Evolutionary conservation across 108 stramenopile species (phyloP).

Genomic region (Schizochytrium sp.): DNA sequence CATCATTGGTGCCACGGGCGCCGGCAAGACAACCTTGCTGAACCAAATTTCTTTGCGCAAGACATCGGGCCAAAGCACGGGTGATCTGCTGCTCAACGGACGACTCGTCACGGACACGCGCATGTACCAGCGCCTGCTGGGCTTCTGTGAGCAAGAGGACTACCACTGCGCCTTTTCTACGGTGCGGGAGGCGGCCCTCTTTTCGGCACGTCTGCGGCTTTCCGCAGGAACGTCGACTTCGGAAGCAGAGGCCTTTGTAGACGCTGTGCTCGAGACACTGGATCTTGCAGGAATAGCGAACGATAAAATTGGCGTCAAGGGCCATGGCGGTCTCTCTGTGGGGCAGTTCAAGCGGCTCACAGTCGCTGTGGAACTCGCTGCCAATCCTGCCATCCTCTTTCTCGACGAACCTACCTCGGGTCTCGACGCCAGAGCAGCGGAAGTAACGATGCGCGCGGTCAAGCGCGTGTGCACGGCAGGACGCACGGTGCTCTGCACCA

Average conservation of each 20-base stretch:
- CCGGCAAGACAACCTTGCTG: conserved; percentile 59
- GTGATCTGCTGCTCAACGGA: conserved; percentile 44
- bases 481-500: conserved; percentile 65
- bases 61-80: conserved; percentile 58
- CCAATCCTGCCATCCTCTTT: conserved; percentile 58
- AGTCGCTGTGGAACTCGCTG: conserved; percentile 65
- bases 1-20: conserved; percentile 42
- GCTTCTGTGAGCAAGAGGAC: conserved; percentile 82
- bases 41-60: conserved; percentile 70
- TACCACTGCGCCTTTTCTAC: conserved; percentile 67
- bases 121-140: conserved; percentile 29
- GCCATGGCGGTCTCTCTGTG: conserved; percentile 56
- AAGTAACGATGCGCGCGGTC: conserved; percentile 51
- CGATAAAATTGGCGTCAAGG: conserved; percentile 54
- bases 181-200: conserved; percentile 69
- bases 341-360: conserved; percentile 57
- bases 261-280: conserved; percentile 63
- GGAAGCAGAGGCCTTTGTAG: conserved; percentile 52
- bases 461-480: conserved; percentile 40
- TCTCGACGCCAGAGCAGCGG: conserved; percentile 58
- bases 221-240: conserved; percentile 35
- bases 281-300: conserved; percentile 58
- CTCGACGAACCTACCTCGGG: conserved; percentile 63
- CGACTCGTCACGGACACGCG: not conserved
- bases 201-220: conserved; percentile 70